Evolutionary conservation across 371 early-diverging fungal species (phyloP), one percentile per base, ranked within the genome.

Genomic region (Amoeboaphelidium protococcarum): DNA sequence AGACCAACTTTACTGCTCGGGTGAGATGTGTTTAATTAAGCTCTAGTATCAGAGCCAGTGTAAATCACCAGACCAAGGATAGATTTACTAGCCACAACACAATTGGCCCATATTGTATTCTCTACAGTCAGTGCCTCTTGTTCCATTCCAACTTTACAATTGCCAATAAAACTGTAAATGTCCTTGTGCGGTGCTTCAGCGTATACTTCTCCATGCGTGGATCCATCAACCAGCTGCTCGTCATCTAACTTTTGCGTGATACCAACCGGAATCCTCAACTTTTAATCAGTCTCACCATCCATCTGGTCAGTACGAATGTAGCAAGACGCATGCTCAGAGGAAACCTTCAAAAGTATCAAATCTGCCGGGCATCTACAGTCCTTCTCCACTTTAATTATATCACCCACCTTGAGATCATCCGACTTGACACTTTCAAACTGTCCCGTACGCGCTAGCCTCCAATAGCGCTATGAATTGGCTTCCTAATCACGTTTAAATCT

Each of bases 211-310:
- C 43, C 6, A 37, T 21, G n/a, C n/a, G n/a, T n/a, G 10, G 37
- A 31, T 31, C 76, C 48, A 26, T 59, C 52, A 26, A 78, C 53
- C 26, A 86, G 56, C 2, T 66, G 64, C 27, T 60, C 52, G 49
- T 80, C 75, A 23, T 61, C 60, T 19, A 85, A 55, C 44, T 73
- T 70, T 55, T 92, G 90, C 21, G 73, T 65, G 0, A 71, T 69
- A 13, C 82, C 76, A 20, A 86, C 76, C 0, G 92, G 88, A 19
- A 27, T 31, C 56, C 73, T 69, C 49, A 95, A 61, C 63, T 99
- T 98, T 97, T 98, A 99, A 56, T 99, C 98, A 0, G 98, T 98
- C 58, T 98, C 98, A 50, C 98, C 98, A 60, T 98, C 98, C 41
- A 99, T 66, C 57, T 99, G 98, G 66, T 99, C 98, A 2, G 99